Evolutionary conservation across 2,329 filamentous ascomycete genomes (phyloP).

Genomic region (Aspergillus brunneoviolaceus): DNA sequence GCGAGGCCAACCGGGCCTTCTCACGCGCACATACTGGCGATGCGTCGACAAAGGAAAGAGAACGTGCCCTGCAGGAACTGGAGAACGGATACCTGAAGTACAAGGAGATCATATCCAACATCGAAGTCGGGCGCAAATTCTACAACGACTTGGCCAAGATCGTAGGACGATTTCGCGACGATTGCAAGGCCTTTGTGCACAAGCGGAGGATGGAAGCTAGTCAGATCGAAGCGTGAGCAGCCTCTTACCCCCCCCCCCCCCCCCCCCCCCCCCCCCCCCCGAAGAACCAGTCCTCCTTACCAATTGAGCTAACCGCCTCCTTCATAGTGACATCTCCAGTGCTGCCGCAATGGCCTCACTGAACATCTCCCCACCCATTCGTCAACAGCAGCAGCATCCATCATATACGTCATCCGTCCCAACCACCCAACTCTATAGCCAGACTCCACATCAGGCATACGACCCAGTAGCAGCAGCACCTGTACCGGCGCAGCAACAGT

Average conservation of each 20-base stretch:
- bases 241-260: slow-evolving; percentile 9
- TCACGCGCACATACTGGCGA: slow-evolving; percentile 69
- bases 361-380: slow-evolving; percentile 45
- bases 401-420: slow-evolving; percentile 31
- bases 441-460: slow-evolving; percentile 41
- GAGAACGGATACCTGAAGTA: slow-evolving; percentile 95
- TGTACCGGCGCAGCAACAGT: slow-evolving; percentile 11
- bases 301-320: slow-evolving; percentile 7
- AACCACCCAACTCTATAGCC: slow-evolving; percentile 40
- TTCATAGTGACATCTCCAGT: slow-evolving; percentile 55
- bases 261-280: slow-evolving; percentile 1
- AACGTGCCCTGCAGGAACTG: slow-evolving; percentile 79
- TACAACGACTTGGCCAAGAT: slow-evolving; percentile 95
- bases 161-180: slow-evolving; percentile 80
- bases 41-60: slow-evolving; percentile 68
- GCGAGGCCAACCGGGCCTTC: slow-evolving; percentile 76
- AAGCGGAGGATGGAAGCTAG: slow-evolving; percentile 78
- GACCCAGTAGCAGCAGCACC: slow-evolving; percentile 18
- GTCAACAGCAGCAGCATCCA: slow-evolving; percentile 38
- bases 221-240: slow-evolving; percentile 68
- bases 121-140: slow-evolving; percentile 90
- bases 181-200: slow-evolving; percentile 73
- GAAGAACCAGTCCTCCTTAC: no score
- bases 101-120: slow-evolving; percentile 89
- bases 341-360: slow-evolving; percentile 57